Evolutionary conservation across 768 basidiomycete species (phyloP), one percentile per base, ranked within the genome.

Genomic region (Terana coerulea): DNA sequence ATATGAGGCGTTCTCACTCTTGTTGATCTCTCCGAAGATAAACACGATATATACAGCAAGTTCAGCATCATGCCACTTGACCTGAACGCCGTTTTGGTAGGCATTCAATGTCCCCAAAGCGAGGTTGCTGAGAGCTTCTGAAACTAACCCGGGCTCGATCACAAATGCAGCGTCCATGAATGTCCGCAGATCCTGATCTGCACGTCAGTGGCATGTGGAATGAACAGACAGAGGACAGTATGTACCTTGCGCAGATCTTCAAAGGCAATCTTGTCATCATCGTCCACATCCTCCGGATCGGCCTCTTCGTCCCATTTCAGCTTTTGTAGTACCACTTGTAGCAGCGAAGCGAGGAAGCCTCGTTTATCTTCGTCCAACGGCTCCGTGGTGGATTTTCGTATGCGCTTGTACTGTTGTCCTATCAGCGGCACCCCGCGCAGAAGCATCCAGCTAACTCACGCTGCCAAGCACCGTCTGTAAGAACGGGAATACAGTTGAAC

Each of bases 61-160:
- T 67, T 99, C 97, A 2, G 89, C 91, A 56, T 95, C 87, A 59
- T 92, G 84, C 97, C 97, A 98, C 53, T 88, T 79, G 30, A 97
- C 67, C 15, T 75, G 64, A 0, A 78, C 67, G 0, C 88, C 82
- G 53, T 72, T 84, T 45, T 77, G 75, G 59, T 86, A 88, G 1
- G 82, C 76, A 5, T 85, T 79, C 28, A 97, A 76, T 0, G 91
- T 95, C 53, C 78, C 79, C 54, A 88, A 66, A 9, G 91, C 84
- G 25, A 92, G 77, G 5, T 78, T 76, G 28, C 82, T 80, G 7
- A 98, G 81, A 0, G 86, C 83, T 14, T 80, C 78, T 1, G 88
- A 88, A 49, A 95, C 93, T 22, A 98, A 80, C 25, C 86, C 79
- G 51, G 87, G 86, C 63, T 98, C 93, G 57, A 98, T 84, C 19